These are phyloP conservation scores for Clohesyomyces aquaticus DNA, from an alignment of 495 filamentous ascomycete genomes.

Conservation along the genomic window DNA sequence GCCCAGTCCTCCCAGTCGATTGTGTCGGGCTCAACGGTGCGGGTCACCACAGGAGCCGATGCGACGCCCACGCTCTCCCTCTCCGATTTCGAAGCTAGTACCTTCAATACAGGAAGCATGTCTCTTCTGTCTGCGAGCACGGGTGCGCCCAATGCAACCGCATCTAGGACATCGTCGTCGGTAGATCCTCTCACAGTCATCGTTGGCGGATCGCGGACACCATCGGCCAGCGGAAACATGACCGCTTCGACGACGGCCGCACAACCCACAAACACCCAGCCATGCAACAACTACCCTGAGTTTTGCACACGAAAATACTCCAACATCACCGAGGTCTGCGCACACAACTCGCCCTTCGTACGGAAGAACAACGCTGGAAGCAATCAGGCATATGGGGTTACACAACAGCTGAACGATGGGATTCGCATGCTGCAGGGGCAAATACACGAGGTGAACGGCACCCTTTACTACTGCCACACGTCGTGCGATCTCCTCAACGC, in stretches of 20 bases:
- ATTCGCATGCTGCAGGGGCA: conserved; percentile 90
- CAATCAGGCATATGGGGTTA: conserved; percentile 75
- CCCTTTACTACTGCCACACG: conserved; percentile 71
- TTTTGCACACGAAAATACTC: conserved; percentile 81
- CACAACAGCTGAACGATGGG: conserved; percentile 80
- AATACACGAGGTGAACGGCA: conserved; percentile 68
- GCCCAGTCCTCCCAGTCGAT: conserved; percentile 25
- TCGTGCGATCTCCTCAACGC: conserved; percentile 78
- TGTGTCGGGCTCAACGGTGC: conserved; percentile 8
- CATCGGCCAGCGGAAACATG: conserved; percentile 14
- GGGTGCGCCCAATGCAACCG: conserved; percentile 20
- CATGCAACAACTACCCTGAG: conserved; percentile 87
- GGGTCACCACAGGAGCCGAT: conserved; percentile 24
- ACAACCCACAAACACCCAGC: conserved; percentile 44
- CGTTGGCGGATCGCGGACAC: conserved; percentile 21
- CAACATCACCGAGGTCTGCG: conserved; percentile 85
- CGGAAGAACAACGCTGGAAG: conserved; percentile 67
- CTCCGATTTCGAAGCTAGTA: conserved; percentile 29
- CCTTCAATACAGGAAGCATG: conserved; percentile 19
- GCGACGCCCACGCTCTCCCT: conserved; percentile 30
- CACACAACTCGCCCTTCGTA: conserved; percentile 87
- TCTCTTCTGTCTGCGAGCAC: conserved; percentile 9
- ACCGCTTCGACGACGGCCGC: conserved; percentile 36
- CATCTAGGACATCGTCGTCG: conserved; percentile 13
- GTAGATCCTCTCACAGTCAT: conserved; percentile 21